Conservation (phyloP, 495 filamentous ascomycete genomes). For the Talaromyces adpressus region DNA sequence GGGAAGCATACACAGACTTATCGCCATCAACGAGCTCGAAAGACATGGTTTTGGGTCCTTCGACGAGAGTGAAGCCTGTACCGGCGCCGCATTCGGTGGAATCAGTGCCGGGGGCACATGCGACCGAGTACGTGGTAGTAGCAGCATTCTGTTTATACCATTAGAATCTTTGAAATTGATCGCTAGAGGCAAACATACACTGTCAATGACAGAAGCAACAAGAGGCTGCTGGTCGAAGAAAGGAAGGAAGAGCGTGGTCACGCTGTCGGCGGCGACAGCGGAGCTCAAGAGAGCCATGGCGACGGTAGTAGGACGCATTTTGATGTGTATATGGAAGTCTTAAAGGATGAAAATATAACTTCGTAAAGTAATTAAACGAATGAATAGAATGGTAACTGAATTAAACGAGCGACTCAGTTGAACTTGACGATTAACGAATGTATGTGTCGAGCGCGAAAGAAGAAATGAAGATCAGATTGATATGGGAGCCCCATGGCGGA, state of each 20-base stretch:
- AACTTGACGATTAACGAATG: background rate
- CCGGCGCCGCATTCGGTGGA: constrained; percentile 26
- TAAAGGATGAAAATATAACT: background rate
- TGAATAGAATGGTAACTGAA: background rate
- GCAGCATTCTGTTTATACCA: constrained; percentile 16
- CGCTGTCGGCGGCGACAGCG: constrained; percentile 22
- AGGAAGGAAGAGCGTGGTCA: constrained; percentile 30
- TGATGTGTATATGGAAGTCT: background rate
- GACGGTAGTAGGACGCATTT: constrained; percentile 4
- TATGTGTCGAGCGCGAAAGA: background rate
- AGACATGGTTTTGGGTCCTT: constrained; percentile 19
- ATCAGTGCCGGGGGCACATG: constrained; percentile 29
- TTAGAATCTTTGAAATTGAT: constrained; percentile 2
- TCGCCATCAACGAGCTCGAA: constrained; percentile 13
- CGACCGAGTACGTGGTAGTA: constrained; percentile 33
- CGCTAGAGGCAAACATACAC: constrained; percentile 14
- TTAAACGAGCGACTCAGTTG: background rate
- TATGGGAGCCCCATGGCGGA: background rate
- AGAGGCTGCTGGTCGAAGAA: constrained; percentile 26
- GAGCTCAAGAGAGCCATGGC: constrained; percentile 12
- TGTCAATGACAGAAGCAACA: constrained; percentile 31
- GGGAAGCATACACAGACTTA: constrained; percentile 11
- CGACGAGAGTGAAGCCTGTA: constrained; percentile 22
- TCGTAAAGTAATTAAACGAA: background rate
- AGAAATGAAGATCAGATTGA: background rate